Conservation (phyloP, 345 rosid genomes). For the Syzygium oleosum region DNA sequence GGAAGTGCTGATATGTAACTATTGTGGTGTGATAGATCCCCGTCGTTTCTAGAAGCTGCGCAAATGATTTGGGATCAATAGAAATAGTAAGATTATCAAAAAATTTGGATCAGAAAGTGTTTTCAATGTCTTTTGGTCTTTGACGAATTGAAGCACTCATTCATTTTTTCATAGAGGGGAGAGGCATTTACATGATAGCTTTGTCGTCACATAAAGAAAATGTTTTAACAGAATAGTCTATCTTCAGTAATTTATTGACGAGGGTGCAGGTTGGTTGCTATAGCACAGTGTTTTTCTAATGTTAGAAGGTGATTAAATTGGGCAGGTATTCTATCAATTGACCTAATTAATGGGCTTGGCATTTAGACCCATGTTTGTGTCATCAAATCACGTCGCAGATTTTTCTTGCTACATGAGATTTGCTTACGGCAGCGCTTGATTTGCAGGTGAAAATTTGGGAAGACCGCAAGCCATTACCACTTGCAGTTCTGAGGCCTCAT, state of each 20-base stretch:
- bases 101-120: not conserved
- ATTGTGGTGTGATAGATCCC: not conserved
- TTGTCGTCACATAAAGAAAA: not conserved
- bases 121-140: not conserved
- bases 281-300: not conserved
- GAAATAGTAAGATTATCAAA: not conserved
- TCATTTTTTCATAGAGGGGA: not conserved
- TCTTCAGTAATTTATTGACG: not conserved
- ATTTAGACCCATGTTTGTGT: not conserved
- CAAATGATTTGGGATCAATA: not conserved
- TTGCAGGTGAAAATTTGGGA: slow-evolving; percentile 74
- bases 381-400: not conserved
- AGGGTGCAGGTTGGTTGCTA: not conserved
- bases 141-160: not conserved
- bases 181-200: not conserved
- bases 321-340: not conserved
- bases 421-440: not conserved
- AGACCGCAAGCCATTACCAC: slow-evolving; percentile 51
- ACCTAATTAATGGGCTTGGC: not conserved
- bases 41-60: not conserved
- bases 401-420: not conserved
- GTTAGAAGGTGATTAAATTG: not conserved
- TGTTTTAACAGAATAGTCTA: not conserved
- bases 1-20: not conserved
- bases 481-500: slow-evolving; percentile 53